A percentile compares a stretch with the other conserved stretches of the same genome.
These are phyloP conservation scores for Clavaria fumosa DNA, from an alignment of 768 basidiomycete genomes.

Conservation along the genomic window DNA sequence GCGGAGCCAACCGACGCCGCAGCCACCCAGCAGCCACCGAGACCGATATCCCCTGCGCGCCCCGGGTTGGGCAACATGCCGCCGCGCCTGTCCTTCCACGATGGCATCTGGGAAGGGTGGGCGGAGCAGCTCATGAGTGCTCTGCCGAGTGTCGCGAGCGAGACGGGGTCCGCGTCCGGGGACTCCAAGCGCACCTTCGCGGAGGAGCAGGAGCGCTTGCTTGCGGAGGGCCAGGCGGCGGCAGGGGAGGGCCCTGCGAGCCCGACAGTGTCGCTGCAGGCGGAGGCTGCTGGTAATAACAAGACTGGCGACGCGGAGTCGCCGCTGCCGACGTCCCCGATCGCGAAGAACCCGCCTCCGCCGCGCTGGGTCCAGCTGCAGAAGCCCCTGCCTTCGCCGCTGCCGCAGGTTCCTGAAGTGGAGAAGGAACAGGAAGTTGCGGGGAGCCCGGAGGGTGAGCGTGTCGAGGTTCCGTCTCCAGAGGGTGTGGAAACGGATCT, in stretches of 20 bases:
- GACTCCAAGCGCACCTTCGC: neutral
- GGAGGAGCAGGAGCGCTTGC: neutral
- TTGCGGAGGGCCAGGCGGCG: too few relatives aligned
- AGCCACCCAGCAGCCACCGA: neutral
- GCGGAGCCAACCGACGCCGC: neutral
- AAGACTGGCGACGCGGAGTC: neutral
- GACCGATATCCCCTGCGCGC: slow-evolving; percentile 1
- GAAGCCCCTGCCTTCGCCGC: neutral
- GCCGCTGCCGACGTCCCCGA: neutral
- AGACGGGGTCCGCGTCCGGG: too few relatives aligned
- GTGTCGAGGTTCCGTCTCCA: neutral
- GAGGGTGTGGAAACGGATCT: neutral
- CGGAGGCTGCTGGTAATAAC: neutral
- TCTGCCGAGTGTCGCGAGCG: slow-evolving; percentile 21
- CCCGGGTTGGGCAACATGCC: slow-evolving; percentile 21
- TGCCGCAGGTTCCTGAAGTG: neutral
- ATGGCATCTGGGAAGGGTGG: slow-evolving; percentile 37
- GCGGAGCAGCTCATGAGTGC: slow-evolving; percentile 38
- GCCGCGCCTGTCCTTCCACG: slow-evolving; percentile 40
- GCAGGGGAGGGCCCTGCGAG: too few relatives aligned
- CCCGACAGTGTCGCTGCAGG: too few relatives aligned
- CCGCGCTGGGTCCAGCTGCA: neutral
- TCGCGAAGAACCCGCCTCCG: too few relatives aligned
- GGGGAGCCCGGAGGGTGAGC: neutral
- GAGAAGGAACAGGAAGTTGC: too few relatives aligned